Conservation (phyloP, 2,329 filamentous ascomycete genomes). For the Leptodontidium sp. region DNA sequence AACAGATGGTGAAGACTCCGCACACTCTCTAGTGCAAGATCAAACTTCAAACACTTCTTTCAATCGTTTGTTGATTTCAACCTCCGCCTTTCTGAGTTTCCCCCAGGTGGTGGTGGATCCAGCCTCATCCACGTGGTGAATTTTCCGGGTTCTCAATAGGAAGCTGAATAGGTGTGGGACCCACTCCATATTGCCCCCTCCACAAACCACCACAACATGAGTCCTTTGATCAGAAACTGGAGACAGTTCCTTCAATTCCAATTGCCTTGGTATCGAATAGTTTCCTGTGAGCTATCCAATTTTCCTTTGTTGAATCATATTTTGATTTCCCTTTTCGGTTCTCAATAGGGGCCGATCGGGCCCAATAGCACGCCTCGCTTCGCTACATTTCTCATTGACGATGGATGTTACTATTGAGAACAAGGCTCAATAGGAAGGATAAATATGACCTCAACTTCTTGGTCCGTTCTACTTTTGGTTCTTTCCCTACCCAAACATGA, state of each 20-base stretch:
- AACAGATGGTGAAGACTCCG: background rate
- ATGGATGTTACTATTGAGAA: slow-evolving; percentile 25
- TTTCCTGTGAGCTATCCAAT: background rate
- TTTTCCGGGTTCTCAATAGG: slow-evolving; percentile 21
- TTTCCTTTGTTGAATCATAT: slow-evolving; percentile 8
- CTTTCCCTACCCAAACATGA: slow-evolving; percentile 24
- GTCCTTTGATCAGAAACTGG: slow-evolving; percentile 14
- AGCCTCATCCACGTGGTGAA: slow-evolving; percentile 15
- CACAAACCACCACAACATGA: background rate
- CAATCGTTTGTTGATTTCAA: background rate
- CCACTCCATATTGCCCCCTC: background rate
- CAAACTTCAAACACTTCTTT: background rate
- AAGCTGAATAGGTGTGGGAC: slow-evolving; percentile 23
- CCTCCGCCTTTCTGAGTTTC: background rate
- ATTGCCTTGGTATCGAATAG: slow-evolving; percentile 7
- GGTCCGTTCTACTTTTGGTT: slow-evolving; percentile 1
- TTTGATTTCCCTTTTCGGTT: slow-evolving; percentile 27
- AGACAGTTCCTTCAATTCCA: background rate
- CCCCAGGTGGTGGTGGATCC: background rate
- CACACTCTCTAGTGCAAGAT: background rate
- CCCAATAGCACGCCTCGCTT: slow-evolving; percentile 28
- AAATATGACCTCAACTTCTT: slow-evolving; percentile 19
- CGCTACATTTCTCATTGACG: slow-evolving; percentile 16
- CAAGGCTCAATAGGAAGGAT: slow-evolving; percentile 25
- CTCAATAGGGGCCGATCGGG: slow-evolving; percentile 36